Base-by-base conservation (phyloP, 1,284 basidiomycete species). In the Coniferiporia weirii region DNA sequence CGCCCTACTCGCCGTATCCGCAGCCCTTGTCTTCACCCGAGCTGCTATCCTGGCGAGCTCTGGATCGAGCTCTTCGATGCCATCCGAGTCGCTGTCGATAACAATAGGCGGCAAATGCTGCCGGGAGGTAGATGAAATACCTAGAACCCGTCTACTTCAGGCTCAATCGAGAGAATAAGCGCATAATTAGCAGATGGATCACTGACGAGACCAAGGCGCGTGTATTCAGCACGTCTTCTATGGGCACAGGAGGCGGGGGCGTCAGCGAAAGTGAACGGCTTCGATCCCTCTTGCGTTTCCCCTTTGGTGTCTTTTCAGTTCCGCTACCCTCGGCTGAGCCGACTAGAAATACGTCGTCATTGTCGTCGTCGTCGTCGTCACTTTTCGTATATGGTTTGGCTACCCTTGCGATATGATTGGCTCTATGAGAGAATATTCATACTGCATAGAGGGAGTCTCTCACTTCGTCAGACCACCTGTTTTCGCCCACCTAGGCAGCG, bases 191-290 rank as follows among this genome's bases (percentile, higher is more conserved):
- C 17, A 20, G 15, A 3, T 9, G 22, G 32, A 6, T 43, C 10
- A 64, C 78, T 46, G 65, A 87, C 87, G 82, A 76, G 47, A 89
- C 79, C 17, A 85, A 69, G 32, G 78, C 73, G 40, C 77, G 78
- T 8, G 84, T 81, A 56, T 75, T 75, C 65, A 79, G 75, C 1
- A 83, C 72, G 81, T 78, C 35, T 80, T 71, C 10, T 10, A 71
- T 66, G 1, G 82, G 72, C 13, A 90, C 67, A 20, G 74, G 74
- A 0, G 88, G 88, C 2, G 89, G 88, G 8, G 88, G 88, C 1
- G 88, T 91, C 43, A 90, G 78, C 2, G 88, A 89, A 35, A 73
- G 72, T 17, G 87, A 89, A 38, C 82, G 82, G 68, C 81, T 84
- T 36, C 82, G 77, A 17, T 63, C 56, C 63, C 73, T 60, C 50